These are phyloP conservation scores for Corylus americana DNA, from an alignment of 306 rosid genomes.

Conservation along the genomic window DNA sequence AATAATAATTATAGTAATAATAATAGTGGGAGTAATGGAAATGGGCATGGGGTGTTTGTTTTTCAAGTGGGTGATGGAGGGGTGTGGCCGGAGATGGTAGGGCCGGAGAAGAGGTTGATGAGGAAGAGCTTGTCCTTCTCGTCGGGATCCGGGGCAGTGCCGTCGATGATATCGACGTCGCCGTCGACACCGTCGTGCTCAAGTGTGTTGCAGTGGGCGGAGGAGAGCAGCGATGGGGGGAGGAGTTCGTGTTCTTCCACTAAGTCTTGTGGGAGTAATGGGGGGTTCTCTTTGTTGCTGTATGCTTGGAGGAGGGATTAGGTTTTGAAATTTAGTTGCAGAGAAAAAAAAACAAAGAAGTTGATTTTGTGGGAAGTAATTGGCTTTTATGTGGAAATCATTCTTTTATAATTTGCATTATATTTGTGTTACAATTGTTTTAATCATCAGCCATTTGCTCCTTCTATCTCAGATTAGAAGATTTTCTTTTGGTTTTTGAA, in stretches of 20 bases:
- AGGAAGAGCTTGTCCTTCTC: slow-evolving; percentile 50
- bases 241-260: slow-evolving; percentile 79
- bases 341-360: not conserved
- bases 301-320: slow-evolving; percentile 76
- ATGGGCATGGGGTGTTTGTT: slow-evolving; percentile 68
- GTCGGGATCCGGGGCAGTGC: slow-evolving; percentile 26
- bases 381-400: not conserved
- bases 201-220: slow-evolving; percentile 80
- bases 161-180: slow-evolving; percentile 21
- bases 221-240: slow-evolving; percentile 78
- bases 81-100: slow-evolving; percentile 78
- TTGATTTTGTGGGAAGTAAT: slow-evolving; percentile 7
- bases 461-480: too few species aligned
- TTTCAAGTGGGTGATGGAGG: slow-evolving; percentile 77
- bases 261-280: slow-evolving; percentile 56
- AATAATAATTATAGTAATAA: slow-evolving; percentile 18
- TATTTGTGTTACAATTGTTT: not conserved
- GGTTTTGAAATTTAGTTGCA: not conserved
- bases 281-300: slow-evolving; percentile 70
- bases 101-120: slow-evolving; percentile 68
- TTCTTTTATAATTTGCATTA: not conserved
- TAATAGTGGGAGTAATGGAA: slow-evolving; percentile 14
- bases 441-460: not conserved
- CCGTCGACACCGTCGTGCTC: slow-evolving; percentile 47
- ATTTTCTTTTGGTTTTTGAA: too few species aligned